Conservation (phyloP, 805 yeast species). For the Scheffersomyces lignosus region DNA sequence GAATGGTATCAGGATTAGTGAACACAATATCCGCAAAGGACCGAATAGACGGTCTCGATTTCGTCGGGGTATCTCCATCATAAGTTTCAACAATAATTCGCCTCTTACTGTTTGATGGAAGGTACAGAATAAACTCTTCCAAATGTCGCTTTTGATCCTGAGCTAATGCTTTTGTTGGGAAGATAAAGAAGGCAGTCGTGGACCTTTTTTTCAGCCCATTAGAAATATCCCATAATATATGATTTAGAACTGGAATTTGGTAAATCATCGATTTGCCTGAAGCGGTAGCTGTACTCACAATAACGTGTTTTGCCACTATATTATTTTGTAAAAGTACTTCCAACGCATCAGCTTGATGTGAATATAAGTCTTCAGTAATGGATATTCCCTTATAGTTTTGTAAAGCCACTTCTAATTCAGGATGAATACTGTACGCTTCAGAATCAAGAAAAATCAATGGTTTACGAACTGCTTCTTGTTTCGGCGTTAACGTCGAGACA, state of each 20-base stretch:
- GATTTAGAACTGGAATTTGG: conserved; percentile 76
- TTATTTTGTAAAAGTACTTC: conserved; percentile 44
- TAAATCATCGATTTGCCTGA: conserved; percentile 94
- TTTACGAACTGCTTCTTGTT: conserved; percentile 38
- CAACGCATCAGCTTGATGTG: conserved; percentile 83
- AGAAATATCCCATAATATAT: conserved; percentile 35
- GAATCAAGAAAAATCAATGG: neutral
- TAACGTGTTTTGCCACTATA: conserved; percentile 54
- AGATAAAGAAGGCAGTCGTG: conserved; percentile 77
- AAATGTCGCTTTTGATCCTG: conserved; percentile 93
- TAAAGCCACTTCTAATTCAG: conserved; percentile 50
- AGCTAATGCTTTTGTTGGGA: conserved; percentile 97
- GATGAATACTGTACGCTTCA: conserved; percentile 34
- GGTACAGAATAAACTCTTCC: conserved; percentile 50
- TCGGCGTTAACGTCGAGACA: conserved; percentile 45
- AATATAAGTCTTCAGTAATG: conserved; percentile 53
- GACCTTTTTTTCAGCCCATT: conserved; percentile 29
- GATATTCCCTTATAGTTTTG: conserved; percentile 43
- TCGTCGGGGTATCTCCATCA: conserved; percentile 88
- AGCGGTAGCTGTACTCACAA: conserved; percentile 92
- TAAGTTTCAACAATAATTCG: conserved; percentile 69
- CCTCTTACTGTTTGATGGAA: conserved; percentile 41
- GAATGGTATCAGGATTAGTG: conserved; percentile 94
- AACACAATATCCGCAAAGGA: conserved; percentile 74
- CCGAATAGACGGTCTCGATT: conserved; percentile 53